phyloP scores from a whole-genome alignment of 148 eudicot genomes.

The Drosera capensis region DNA sequence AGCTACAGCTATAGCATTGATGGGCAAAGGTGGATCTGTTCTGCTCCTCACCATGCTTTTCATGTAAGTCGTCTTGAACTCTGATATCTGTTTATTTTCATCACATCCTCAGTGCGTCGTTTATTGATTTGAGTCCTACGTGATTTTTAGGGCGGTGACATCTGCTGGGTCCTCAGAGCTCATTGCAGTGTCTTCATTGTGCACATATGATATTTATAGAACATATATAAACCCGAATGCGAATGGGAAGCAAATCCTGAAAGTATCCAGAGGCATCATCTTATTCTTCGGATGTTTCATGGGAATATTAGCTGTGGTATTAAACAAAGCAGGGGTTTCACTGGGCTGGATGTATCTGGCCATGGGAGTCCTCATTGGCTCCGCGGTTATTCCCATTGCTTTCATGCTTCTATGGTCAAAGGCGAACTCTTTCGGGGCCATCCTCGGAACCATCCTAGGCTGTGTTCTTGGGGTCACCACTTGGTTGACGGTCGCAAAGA shows the following conservation, averaged over 20 bases:
- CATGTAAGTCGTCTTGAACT: slow-evolving; percentile 41
- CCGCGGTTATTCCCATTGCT: slow-evolving; percentile 91
- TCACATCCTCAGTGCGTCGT: too few relatives aligned
- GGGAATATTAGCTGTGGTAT: slow-evolving; percentile 81
- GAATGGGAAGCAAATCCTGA: slow-evolving; percentile 75
- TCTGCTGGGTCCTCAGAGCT: slow-evolving; percentile 95
- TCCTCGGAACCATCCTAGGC: slow-evolving; percentile 46
- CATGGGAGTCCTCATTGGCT: slow-evolving; percentile 84
- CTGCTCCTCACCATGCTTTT: slow-evolving; percentile 95
- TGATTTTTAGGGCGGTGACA: slow-evolving; percentile 73
- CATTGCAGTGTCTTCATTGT: slow-evolving; percentile 91
- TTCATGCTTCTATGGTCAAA: slow-evolving; percentile 89
- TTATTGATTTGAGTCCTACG: neutral
- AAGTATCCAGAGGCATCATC: slow-evolving; percentile 57
- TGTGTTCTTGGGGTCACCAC: slow-evolving; percentile 57
- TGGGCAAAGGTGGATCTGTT: slow-evolving; percentile 85
- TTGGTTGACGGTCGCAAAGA: slow-evolving; percentile 57
- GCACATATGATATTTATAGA: slow-evolving; percentile 92
- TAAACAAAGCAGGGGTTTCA: slow-evolving; percentile 84
- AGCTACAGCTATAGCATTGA: slow-evolving; percentile 89
- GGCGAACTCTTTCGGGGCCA: slow-evolving; percentile 76
- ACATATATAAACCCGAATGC: slow-evolving; percentile 85
- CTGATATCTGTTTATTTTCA: neutral
- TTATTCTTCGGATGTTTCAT: slow-evolving; percentile 76
- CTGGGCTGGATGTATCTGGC: slow-evolving; percentile 97